Evolutionary conservation across 345 rosid genomes (phyloP), one percentile per base, ranked within the genome.

Genomic region (Syzygium aromaticum): DNA sequence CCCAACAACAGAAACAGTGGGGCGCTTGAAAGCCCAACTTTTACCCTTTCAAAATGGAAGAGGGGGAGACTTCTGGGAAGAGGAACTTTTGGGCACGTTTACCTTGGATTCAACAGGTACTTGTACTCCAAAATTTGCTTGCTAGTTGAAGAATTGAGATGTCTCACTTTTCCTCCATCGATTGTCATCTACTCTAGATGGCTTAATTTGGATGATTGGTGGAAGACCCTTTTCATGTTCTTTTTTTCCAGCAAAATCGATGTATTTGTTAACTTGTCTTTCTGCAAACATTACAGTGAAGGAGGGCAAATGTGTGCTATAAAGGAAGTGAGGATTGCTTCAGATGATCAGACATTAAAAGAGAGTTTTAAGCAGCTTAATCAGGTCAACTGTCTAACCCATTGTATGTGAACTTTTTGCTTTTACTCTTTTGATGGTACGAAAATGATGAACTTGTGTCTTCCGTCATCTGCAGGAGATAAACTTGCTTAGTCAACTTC

Each of bases 11-110:
- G 94, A 92, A 86, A 85, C 64, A 77, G 87, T 56, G 97, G 92
- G 86, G 89, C 84, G 84, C 27, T 88, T 84, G 94, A 95, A 64
- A 90, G 85, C 82, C 38, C 91, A 2, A 82, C 92, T 73, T 64
- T n/a, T 43, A 88, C 92, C 83, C 82, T 91, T 51, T 93, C 98
- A 2, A 95, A 89, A 89, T 96, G 98, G 98, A 95, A 96, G 91
- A 97, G 93, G 86, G 99, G 99, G 73, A 95, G 91, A 89, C 96
- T 96, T 85, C 88, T 98, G 33, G 99, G 99, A 87, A 95, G 98
- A 86, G 99, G 99, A 85, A 98, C 99, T 63, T 98, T 98, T 87
- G 99, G 99, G 25, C 96, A 98, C 67, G 99, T 98, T 86, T 98
- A 92, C 88, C 96, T 93, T 86, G 99, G 96, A 82, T 98, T 98